These are phyloP conservation scores for Trametes punicea DNA, from an alignment of 768 basidiomycete genomes.

Conservation along the genomic window DNA sequence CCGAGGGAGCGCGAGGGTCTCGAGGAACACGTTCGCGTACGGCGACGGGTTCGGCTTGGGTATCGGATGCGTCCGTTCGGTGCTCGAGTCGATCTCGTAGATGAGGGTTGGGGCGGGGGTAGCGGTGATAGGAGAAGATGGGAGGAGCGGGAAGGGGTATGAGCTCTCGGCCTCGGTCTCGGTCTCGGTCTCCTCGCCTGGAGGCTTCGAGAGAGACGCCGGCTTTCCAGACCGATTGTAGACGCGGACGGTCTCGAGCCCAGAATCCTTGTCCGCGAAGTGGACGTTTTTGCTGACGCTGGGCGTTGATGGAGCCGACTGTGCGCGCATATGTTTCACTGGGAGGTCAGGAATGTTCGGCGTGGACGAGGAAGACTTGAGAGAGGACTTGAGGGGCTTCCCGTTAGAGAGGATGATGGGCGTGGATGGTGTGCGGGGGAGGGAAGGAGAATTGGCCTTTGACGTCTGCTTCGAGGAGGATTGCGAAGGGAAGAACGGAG, in stretches of 20 bases:
- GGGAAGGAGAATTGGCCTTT: constrained; percentile 3
- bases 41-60: constrained; percentile 32
- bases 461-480: constrained; percentile 16
- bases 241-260: constrained; percentile 56
- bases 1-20: constrained; percentile 37
- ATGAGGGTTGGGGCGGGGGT: constrained; percentile 13
- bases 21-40: constrained; percentile 36
- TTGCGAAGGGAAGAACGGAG: constrained; percentile 22
- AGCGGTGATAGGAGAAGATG: constrained; percentile 18
- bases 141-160: constrained; percentile 22
- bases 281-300: constrained; percentile 77
- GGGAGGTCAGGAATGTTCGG: constrained; percentile 43
- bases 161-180: constrained; percentile 37
- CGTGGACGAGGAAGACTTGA: constrained; percentile 62
- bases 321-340: constrained; percentile 38
- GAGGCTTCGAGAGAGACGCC: constrained; percentile 53
- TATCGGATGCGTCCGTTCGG: constrained; percentile 39
- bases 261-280: constrained; percentile 64
- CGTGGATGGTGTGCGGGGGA: constrained; percentile 36
- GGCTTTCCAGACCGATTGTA: constrained; percentile 70
- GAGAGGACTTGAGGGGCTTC: constrained; percentile 81
- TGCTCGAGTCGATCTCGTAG: constrained; percentile 31
- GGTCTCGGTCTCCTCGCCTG: constrained; percentile 43
- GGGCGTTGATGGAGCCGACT: constrained; percentile 64
- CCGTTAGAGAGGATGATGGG: constrained; percentile 65